phyloP scores from a whole-genome alignment of 495 filamentous ascomycete species.

The Trichocladium antarcticum region DNA sequence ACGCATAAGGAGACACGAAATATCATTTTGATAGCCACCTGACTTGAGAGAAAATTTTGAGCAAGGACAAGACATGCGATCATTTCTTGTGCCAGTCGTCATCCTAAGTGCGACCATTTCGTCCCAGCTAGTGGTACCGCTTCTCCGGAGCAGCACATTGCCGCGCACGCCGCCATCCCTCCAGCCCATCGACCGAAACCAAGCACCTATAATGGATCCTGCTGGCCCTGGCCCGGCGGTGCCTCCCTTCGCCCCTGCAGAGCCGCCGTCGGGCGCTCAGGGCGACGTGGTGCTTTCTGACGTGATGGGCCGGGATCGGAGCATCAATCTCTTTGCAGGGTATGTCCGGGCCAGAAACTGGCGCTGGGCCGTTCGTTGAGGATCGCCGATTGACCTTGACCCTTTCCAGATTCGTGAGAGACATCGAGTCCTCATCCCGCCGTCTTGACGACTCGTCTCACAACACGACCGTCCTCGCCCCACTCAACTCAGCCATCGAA shows the following conservation, averaged over 20 bases:
- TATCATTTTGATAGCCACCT: not conserved
- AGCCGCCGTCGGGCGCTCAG: slow-evolving; percentile 32
- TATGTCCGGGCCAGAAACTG: not conserved
- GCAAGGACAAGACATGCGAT: slow-evolving; percentile 8
- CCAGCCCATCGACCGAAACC: slow-evolving; percentile 13
- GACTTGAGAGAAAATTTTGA: not conserved
- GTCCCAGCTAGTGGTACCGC: slow-evolving; percentile 21
- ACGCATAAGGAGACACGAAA: not conserved
- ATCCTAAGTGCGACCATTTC: slow-evolving; percentile 18
- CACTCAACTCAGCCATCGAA: slow-evolving; percentile 69
- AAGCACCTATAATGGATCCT: slow-evolving; percentile 30
- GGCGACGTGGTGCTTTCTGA: slow-evolving; percentile 59
- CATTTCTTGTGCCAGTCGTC: slow-evolving; percentile 6
- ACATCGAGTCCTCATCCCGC: slow-evolving; percentile 58
- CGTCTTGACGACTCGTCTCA: slow-evolving; percentile 56
- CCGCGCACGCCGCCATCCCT: not conserved
- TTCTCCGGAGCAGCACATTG: slow-evolving; percentile 7
- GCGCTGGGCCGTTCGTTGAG: not conserved
- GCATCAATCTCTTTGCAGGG: slow-evolving; percentile 79
- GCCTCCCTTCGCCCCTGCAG: slow-evolving; percentile 25
- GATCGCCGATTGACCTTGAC: not conserved
- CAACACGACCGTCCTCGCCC: slow-evolving; percentile 87
- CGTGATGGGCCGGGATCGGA: slow-evolving; percentile 68
- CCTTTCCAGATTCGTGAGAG: slow-evolving; percentile 51
- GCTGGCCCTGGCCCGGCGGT: slow-evolving; percentile 27